Evolutionary conservation across 495 filamentous ascomycete genomes (phyloP), one percentile per base, ranked within the genome.

Genomic region (Aspergillus haitiensis): DNA sequence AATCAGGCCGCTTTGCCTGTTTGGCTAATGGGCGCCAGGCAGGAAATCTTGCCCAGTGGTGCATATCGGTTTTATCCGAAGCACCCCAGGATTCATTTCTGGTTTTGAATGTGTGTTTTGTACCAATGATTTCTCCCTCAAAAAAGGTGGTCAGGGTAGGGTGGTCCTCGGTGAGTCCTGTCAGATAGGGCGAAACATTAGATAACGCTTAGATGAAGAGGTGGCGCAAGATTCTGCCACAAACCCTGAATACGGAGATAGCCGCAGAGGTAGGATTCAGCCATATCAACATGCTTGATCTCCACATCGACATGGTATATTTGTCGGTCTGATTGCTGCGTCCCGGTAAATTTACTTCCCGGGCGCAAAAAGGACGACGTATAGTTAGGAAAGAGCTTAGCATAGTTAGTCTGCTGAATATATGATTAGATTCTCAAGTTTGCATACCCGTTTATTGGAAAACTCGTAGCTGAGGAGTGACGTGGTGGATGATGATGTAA

Each of bases 81-180:
- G 91, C 92, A 44, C 93, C 93, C 95, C 95, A 99, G 66, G 84
- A 84, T 56, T 90, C 83, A 67, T 97, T 89, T 59, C 88, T 85
- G 45, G 95, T 99, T 59, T 88, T 82, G 75, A 99, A 99, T 13
- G 88, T 88, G 74, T 98, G 92, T 67, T 96, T 96, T 58, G 85
- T 87, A 32, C 95, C 95, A 62, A 99, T 97, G 42, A 99, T 96
- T 77, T 99, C 95, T 63, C 93, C 95, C 76, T 97, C 92, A 65
- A 99, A 99, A 70, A 95, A 99, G 3, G 95, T 99, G 2, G 92
- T 98, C 44, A 99, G 75, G 33, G 93, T 97, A 37, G 93, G 93
- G 72, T 98, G 92, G 73, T 97, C 91, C 70, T 94, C 87, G 2
- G 95, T 98, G 12, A 99, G 80, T 40, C 94, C 93, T 98, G 46